Evolutionary conservation across 1,284 basidiomycete species (phyloP), one percentile per base, ranked within the genome.

Genomic region (Grifola frondosa): DNA sequence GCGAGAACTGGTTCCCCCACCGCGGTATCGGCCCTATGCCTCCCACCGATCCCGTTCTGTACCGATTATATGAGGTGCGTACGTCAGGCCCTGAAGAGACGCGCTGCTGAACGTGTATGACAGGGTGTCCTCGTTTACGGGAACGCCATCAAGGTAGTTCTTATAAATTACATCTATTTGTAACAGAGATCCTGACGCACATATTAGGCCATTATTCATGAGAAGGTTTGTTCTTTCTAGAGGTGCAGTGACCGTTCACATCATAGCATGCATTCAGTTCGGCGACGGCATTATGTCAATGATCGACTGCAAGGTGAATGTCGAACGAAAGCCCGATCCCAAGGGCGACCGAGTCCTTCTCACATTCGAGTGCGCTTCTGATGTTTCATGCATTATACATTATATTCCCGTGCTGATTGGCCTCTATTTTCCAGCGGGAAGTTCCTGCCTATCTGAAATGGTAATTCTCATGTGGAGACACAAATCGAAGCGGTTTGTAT

Each of bases 271-370:
- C n/a, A 7, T 34, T 7, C 39, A 89, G 86, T 93, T 92, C 52
- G 91, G 91, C 4, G 91, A 93, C 60, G 89, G 91, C 4, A 93
- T 93, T 56, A 91, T 92, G 88, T 88, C 84, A 15, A 89, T 93
- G 75, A 93, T 94, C 48, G 88, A 90, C 62, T 93, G 90, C 66
- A 80, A 79, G 49, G 77, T 91, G 30, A 74, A 72, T 22, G 72
- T 94, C 30, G 75, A 81, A 46, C 83, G 77, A 68, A 91, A 91
- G 65, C 68, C 73, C 11, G 82, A 92, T 57, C 87, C 88, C 6
- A 88, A 87, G 58, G 90, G 90, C 17, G 89, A 92, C 58, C 82
- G 90, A 28, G 85, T 91, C 6, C 63, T 91, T 8, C 73, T 93
- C 53, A 91, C 84, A 3, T 87, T 92, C 51, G 89, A 92, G 82